phyloP scores from a whole-genome alignment of 1,139 yeast species.

The Hemisphaericaspora xylanilytica region DNA sequence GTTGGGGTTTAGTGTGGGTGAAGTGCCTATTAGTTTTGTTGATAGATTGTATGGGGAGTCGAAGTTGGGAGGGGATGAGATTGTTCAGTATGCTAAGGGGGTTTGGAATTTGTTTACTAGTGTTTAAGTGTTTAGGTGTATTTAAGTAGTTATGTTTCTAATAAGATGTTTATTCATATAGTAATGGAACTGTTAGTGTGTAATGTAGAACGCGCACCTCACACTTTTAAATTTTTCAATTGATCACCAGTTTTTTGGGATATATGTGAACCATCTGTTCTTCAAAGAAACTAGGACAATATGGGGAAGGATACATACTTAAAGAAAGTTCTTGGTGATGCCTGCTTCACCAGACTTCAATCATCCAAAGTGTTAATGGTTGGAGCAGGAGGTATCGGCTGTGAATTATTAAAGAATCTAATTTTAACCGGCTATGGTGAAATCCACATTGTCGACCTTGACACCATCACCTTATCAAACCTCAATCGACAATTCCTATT shows the following conservation, averaged over 20 bases:
- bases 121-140: constrained; percentile 41
- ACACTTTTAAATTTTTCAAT: background rate
- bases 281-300: background rate
- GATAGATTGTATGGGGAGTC: constrained; percentile 81
- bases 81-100: constrained; percentile 72
- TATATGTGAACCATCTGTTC: too few relatives aligned
- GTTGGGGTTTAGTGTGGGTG: constrained; percentile 69
- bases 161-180: too few relatives aligned
- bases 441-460: constrained; percentile 89
- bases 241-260: too few relatives aligned
- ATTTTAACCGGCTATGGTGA: constrained; percentile 84
- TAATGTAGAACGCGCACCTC: background rate
- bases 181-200: too few relatives aligned
- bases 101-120: constrained; percentile 69
- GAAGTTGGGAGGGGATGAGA: constrained; percentile 80
- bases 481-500: constrained; percentile 91
- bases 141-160: too few relatives aligned
- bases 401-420: constrained; percentile 86
- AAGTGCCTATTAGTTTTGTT: constrained; percentile 77
- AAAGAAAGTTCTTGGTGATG: constrained; percentile 43
- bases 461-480: constrained; percentile 89
- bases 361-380: constrained; percentile 72
- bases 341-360: constrained; percentile 29
- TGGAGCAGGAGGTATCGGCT: constrained; percentile 99
- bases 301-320: constrained; percentile 46